phyloP scores from a whole-genome alignment of 2,329 filamentous ascomycete species.

The Aspergillus fumigatiaffinis region DNA sequence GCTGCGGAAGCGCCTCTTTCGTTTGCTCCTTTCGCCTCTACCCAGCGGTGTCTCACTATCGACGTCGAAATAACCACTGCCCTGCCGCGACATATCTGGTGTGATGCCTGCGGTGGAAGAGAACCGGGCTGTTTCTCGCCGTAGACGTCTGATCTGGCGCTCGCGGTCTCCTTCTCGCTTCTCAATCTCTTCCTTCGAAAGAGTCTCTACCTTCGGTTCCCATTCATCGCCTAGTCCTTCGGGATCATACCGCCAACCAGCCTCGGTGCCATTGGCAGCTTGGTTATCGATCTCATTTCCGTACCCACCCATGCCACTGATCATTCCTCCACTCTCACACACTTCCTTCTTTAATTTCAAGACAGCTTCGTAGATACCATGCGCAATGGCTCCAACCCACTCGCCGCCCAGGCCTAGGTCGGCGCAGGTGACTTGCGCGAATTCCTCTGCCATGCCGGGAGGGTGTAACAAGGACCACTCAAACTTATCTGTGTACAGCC shows the following conservation, averaged over 20 bases:
- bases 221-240: slow-evolving; percentile 81
- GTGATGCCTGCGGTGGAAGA: slow-evolving; percentile 80
- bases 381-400: slow-evolving; percentile 90
- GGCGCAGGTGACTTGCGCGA: slow-evolving; percentile 87
- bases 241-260: slow-evolving; percentile 93
- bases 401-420: slow-evolving; percentile 86
- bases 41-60: slow-evolving; percentile 77
- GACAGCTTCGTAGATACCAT: slow-evolving; percentile 95
- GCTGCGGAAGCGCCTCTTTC: slow-evolving; percentile 88
- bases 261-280: slow-evolving; percentile 73
- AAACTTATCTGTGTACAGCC: slow-evolving; percentile 93
- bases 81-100: slow-evolving; percentile 63
- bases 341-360: slow-evolving; percentile 92
- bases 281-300: slow-evolving; percentile 80
- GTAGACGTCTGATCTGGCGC: slow-evolving; percentile 77
- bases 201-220: slow-evolving; percentile 74
- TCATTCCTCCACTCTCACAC: slow-evolving; percentile 82
- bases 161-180: slow-evolving; percentile 93
- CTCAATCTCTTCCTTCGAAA: slow-evolving; percentile 96
- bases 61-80: slow-evolving; percentile 57
- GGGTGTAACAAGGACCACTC: slow-evolving; percentile 95
- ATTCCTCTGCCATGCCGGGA: slow-evolving; percentile 84
- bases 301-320: slow-evolving; percentile 66
- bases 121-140: slow-evolving; percentile 88
- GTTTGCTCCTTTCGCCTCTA: slow-evolving; percentile 86